Conservation (phyloP, 345 rosid genomes). For the Jatropha curcas region DNA sequence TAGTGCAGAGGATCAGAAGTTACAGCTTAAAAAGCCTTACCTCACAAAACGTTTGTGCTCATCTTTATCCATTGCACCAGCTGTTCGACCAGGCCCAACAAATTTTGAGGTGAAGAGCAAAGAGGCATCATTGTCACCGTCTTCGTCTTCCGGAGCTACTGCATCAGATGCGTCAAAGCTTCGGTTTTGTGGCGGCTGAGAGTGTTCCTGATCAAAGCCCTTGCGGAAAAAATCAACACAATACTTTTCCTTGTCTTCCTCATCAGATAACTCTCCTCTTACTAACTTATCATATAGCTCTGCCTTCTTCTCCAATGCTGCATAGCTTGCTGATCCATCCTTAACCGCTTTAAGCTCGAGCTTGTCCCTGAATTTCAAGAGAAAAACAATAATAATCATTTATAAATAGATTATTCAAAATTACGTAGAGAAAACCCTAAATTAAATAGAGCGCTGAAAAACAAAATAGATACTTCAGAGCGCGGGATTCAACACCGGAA, state of each 20-base stretch:
- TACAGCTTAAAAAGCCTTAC: constrained; percentile 32
- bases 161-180: constrained; percentile 26
- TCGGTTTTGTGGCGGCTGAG: constrained; percentile 26
- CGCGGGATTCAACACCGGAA: constrained; percentile 83
- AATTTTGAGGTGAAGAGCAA: constrained; percentile 44
- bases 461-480: constrained; percentile 45
- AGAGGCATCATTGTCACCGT: constrained; percentile 40
- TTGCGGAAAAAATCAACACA: constrained; percentile 86
- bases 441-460: neutral
- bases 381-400: neutral
- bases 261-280: constrained; percentile 84
- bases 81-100: constrained; percentile 59
- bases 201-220: constrained; percentile 51
- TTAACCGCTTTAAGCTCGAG: constrained; percentile 81
- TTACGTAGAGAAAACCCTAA: neutral
- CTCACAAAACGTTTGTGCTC: constrained; percentile 87
- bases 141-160: constrained; percentile 36
- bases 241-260: constrained; percentile 83
- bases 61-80: constrained; percentile 53
- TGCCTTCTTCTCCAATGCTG: constrained; percentile 91
- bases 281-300: constrained; percentile 76
- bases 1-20: no score
- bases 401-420: no score
- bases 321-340: constrained; percentile 79
- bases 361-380: constrained; percentile 61